Evolutionary conservation across 2,329 filamentous ascomycete species (phyloP).

Genomic region (Byssothecium circinans): DNA sequence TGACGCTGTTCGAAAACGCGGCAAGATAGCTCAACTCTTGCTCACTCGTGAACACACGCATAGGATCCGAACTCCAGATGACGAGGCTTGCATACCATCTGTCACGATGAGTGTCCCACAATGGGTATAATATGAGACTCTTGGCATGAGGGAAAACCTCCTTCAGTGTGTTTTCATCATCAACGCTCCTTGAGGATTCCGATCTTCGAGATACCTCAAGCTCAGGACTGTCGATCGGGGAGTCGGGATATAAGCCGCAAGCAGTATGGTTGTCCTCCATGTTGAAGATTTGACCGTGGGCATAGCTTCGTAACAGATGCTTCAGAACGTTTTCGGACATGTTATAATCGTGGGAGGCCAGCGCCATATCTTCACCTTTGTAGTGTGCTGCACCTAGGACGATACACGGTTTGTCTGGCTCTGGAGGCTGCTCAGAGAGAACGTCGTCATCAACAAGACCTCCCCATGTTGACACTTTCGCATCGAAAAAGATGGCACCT

Average conservation of each 20-base stretch:
- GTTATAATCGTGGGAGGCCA: constrained; percentile 18
- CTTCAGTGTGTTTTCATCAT: constrained; percentile 38
- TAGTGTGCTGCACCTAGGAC: constrained; percentile 32
- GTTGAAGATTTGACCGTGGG: constrained; percentile 44
- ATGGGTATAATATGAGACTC: constrained; percentile 42
- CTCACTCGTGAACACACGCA: constrained; percentile 42
- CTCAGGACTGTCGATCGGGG: constrained; percentile 17
- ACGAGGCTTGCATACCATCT: constrained; percentile 44
- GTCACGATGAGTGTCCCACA: constrained; percentile 45
- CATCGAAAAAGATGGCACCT: constrained; percentile 44
- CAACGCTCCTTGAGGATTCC: constrained; percentile 33
- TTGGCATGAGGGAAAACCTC: constrained; percentile 41
- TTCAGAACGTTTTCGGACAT: constrained; percentile 38
- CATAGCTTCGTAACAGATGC: constrained; percentile 37
- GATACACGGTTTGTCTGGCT: constrained; percentile 38
- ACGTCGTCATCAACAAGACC: constrained; percentile 42
- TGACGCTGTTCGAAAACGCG: constrained; percentile 44
- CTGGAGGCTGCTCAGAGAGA: constrained; percentile 29
- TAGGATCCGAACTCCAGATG: constrained; percentile 42
- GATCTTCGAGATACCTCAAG: constrained; percentile 24
- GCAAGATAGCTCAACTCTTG: constrained; percentile 43
- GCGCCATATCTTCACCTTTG: constrained; percentile 15
- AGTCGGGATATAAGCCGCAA: neutral
- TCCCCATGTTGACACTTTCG: constrained; percentile 42
- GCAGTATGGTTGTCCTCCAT: constrained; percentile 31